phyloP scores from a whole-genome alignment of 208 protist species.

The Trichomonas vaginalis region DNA sequence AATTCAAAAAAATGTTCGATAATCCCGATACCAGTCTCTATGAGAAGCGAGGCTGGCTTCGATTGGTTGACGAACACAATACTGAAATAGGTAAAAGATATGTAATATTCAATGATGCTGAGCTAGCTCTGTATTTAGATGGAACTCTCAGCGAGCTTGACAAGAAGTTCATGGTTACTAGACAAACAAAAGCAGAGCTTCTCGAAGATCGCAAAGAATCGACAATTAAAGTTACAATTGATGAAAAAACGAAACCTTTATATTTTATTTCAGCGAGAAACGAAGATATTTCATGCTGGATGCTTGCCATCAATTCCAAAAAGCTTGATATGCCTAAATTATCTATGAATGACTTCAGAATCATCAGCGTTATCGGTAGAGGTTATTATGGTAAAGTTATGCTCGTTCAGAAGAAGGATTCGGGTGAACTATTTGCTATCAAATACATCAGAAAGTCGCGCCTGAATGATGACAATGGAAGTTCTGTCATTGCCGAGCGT shows the following conservation, averaged over 20 bases:
- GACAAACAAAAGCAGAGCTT: not conserved
- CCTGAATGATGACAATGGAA: not conserved
- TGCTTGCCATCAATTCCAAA: not conserved
- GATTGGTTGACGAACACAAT: not conserved
- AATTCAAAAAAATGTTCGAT: too few species aligned
- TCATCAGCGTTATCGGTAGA: constrained; percentile 47
- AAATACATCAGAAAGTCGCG: constrained; percentile 41
- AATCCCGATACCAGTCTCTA: not conserved
- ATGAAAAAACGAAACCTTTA: not conserved
- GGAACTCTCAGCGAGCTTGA: not conserved
- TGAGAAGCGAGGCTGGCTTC: not conserved
- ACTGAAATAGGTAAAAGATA: not conserved
- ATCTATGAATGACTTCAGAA: constrained; percentile 43
- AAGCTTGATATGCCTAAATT: not conserved
- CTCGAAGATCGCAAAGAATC: not conserved
- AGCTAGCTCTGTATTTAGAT: not conserved
- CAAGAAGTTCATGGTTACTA: not conserved
- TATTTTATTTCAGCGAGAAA: not conserved
- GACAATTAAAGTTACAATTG: not conserved
- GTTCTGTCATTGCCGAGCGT: constrained; percentile 34
- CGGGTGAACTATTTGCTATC: constrained; percentile 45
- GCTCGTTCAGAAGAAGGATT: constrained; percentile 42
- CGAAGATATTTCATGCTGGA: not conserved
- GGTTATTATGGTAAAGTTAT: constrained; percentile 52
- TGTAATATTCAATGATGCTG: not conserved